Base-by-base conservation (phyloP, 73 alveolate species). In the Breviolum minutum region DNA sequence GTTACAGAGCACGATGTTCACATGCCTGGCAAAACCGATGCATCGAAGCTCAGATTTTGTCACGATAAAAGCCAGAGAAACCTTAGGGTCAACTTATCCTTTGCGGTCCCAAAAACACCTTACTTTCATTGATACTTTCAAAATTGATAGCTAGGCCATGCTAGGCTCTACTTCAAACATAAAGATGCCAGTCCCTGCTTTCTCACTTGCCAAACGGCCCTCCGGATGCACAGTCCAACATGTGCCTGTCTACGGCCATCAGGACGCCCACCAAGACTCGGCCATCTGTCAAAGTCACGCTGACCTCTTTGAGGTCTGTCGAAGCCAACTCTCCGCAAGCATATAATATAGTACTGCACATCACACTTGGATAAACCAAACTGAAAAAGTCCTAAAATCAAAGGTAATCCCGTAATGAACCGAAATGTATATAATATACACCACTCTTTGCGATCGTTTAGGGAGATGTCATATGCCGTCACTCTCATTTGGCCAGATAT, bases 211-310 rank as follows among this genome's bases (percentile, higher is more conserved):
- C 77, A 14, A 22, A 14, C 24, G 8, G 6, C 17, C 77, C 17
- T 17, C 77, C 77, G n/a, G n/a, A 68, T 22, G 8, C 77, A 48
- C 92, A 40, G 40, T 73, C 48, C 7, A 71, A 69, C 32, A 48
- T 63, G 26, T 19, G 98, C 94, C 99, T 77, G 86, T 94, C 99
- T 29, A 94, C 99, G 6, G 99, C 99, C 99, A 94, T 94, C 62
- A 94, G 94, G 94, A 94, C 99, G 63, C 99, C 99, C 63, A 94
- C 99, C 81, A 94, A 27, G 63, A 94, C 99, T 7, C 99, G 92
- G 81, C 99, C 99, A 81, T 94, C 99, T 11, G 99, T 94, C 85
- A 94, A 66, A 85, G 99, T 94, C 71, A 94, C 99, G 24, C 99
- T 94, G 71, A 94, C 98, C 98, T 92, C 27, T 5, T 74, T 10